Evolutionary conservation across 345 rosid species (phyloP), one percentile per base, ranked within the genome.

Genomic region (Hibiscus mutabilis): DNA sequence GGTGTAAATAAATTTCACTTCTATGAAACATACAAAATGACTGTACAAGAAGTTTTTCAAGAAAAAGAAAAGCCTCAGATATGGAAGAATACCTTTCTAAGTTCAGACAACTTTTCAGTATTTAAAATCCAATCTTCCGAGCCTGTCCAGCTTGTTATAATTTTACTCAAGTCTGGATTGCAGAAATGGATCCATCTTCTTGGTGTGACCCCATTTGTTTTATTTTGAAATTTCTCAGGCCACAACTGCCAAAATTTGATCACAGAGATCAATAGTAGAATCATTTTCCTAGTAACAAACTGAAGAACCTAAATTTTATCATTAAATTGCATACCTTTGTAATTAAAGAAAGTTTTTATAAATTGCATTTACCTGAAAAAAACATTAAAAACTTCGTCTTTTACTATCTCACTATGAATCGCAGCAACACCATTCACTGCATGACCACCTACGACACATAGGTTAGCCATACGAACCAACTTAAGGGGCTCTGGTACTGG

Each of bases 141-240:
- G 59, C 90, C 92, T 18, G 76, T 80, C 96, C 96, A 85, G 49
- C 78, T 70, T 6, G 89, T 89, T 59, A 89, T 86, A 58, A 87
- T 83, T 70, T 82, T 76, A 85, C 92, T 89, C 78, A 87, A 81
- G 53, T 81, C 80, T 0, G 89, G 88, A 81, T 89, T 89, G 73
- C 96, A 89, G 77, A 89, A 89, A 9, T 78, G 79, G 33, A 89
- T 86, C 96, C 96, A 89, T 77, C 96, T 82, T 75, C 96, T 82
- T 60, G 96, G 92, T 18, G 92, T 89, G 66, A 89, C 96, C 57
- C 96, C 96, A 70, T 89, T 89, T 66, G 96, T 89, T 78, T 89
- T 89, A 63, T 89, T 89, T 79, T 87, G 91, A 73, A 89, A 89
- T 72, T 86, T 89, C 52, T 79, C 83, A 3, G 91, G 96, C 89